Base-by-base conservation (phyloP, 768 basidiomycete genomes). In the Phaeolepiota aurea region DNA sequence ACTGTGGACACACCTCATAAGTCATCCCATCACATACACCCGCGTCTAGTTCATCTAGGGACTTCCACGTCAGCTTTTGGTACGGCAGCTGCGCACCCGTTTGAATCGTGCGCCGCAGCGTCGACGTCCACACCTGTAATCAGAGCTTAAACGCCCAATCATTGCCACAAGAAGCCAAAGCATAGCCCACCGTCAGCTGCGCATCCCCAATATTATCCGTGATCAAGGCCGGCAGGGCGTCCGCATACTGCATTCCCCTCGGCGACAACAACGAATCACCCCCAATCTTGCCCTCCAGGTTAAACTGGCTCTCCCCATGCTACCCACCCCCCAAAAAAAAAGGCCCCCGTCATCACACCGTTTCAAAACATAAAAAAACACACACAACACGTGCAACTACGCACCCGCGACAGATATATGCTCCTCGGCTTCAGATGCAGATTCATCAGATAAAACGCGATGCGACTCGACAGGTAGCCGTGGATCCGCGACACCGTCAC, bases 1-100 rank as follows among this genome's bases (percentile, higher is more conserved):
- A n/a, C n/a, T n/a, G 9, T 10, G 35, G 11, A 18, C 52, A 19
- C 51, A 65, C 68, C 54, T 90, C 84, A 51, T 99, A 99, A 3
- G 96, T 98, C 96, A 99, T 98, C 12, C 85, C 96, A 61, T 99
- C 96, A 54, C 96, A 99, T 22, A 99, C 96, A 18, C 96, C 96
- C 5, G 96, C 96, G 58, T 99, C 96, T 18, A 99, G 71, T 61
- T 99, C 96, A 53, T 99, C 96, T 39, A 99, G 65, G 1, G 90
- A 91, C 59, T 99, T 99, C 96, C 96, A 99, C 2, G 94, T 97
- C 47, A 98, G 66, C 52, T 98, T 96, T 34, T 82, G 71, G 55
- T 90, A 97, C 1, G 85, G 80, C 13, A 99, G 69, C 46, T 74
- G 50, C 28, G 81, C 74, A 2, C 78, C 93, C 0, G 94, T 99